phyloP scores from a whole-genome alignment of 352 stramenopile genomes.

The Globisporangium orthogonon region DNA sequence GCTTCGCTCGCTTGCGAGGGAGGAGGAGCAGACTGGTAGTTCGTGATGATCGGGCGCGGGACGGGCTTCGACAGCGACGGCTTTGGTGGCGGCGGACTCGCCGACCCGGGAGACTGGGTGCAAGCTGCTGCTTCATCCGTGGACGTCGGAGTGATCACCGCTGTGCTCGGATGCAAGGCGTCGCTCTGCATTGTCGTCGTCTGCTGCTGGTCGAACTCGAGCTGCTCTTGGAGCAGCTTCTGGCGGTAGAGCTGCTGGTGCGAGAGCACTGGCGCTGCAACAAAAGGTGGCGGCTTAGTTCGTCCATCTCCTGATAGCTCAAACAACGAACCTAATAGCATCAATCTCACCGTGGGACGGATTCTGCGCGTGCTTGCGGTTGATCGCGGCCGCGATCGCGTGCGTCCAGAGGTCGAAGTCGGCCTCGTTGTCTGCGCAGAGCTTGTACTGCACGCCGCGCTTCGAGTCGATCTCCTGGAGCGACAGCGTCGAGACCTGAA shows the following conservation, averaged over 20 bases:
- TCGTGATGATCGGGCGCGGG: conserved; percentile 15
- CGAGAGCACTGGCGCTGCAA: conserved; percentile 30
- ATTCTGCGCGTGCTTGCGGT: conserved; percentile 52
- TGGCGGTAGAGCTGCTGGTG: conserved; percentile 80
- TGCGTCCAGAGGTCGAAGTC: conserved; percentile 80
- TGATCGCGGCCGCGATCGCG: conserved; percentile 69
- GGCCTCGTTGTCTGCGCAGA: conserved; percentile 66
- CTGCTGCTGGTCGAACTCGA: conserved; percentile 1
- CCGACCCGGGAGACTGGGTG: neutral
- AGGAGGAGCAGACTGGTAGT: neutral
- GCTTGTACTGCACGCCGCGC: conserved; percentile 78
- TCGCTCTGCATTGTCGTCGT: neutral
- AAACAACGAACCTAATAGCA: neutral
- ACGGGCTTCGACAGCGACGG: conserved; percentile 15
- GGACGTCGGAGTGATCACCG: conserved; percentile 10
- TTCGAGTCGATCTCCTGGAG: conserved; percentile 78
- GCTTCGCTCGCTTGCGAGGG: neutral
- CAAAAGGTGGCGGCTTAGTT: neutral
- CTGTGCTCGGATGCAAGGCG: neutral
- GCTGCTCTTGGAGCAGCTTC: conserved; percentile 48
- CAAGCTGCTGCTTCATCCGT: neutral
- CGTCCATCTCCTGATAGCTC: neutral
- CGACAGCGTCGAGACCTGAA: conserved; percentile 73
- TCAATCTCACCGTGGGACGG: conserved; percentile 8
- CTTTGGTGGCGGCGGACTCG: neutral